Evolutionary conservation across 2,329 filamentous ascomycete genomes (phyloP).

Genomic region (Helotiales sp.): DNA sequence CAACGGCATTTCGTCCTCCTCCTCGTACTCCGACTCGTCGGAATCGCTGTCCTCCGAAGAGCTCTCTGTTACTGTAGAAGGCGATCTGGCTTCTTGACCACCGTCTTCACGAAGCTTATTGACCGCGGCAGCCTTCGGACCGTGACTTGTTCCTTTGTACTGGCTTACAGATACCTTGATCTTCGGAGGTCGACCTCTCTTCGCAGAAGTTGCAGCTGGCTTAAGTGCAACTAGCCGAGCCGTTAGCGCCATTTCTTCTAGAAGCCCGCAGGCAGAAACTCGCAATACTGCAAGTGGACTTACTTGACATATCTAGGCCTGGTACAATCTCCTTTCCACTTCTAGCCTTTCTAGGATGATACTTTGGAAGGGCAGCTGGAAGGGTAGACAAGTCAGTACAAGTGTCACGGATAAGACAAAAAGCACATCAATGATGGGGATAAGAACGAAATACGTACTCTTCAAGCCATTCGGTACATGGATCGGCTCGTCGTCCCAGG

Average conservation of each 20-base stretch:
- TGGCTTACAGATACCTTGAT: conserved; percentile 33
- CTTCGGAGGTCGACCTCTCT: conserved; percentile 36
- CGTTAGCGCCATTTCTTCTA: not conserved
- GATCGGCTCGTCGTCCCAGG: conserved; percentile 35
- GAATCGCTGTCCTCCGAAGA: conserved; percentile 42
- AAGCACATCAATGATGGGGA: not conserved
- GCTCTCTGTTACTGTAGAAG: conserved; percentile 38
- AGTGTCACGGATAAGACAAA: no score
- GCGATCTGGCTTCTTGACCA: conserved; percentile 26
- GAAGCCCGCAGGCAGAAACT: not conserved
- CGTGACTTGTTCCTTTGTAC: conserved; percentile 39
- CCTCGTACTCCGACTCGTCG: conserved; percentile 43
- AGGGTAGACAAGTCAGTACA: not conserved
- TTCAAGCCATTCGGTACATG: conserved; percentile 38
- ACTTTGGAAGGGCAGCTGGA: conserved; percentile 42
- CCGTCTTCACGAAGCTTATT: conserved; percentile 34
- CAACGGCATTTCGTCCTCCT: conserved; percentile 38
- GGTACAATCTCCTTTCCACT: conserved; percentile 41
- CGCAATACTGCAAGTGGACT: conserved; percentile 19
- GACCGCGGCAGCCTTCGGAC: conserved; percentile 27
- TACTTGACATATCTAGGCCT: conserved; percentile 40
- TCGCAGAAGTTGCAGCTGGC: conserved; percentile 32
- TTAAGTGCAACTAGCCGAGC: conserved; percentile 18
- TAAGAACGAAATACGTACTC: conserved; percentile 31
- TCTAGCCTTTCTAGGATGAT: conserved; percentile 40